Percentiles rank a stretch among this genome's conserved stretches.
Conservation (phyloP, 352 stramenopile genomes). For the Pythium aristosporum region DNA sequence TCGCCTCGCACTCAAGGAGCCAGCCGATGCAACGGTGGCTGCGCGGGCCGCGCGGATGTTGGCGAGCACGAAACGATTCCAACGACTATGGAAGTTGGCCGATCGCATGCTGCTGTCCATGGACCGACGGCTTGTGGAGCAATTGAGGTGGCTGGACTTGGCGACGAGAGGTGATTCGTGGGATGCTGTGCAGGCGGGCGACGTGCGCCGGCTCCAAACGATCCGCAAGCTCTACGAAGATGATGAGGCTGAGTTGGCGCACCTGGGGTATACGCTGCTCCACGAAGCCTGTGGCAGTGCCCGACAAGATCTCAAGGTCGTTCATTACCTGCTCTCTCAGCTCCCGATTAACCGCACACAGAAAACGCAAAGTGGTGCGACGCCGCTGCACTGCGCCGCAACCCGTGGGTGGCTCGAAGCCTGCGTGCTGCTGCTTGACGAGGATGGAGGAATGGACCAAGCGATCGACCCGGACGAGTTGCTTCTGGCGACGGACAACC, state of each 20-base stretch:
- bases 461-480: slow-evolving; percentile 27
- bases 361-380: slow-evolving; percentile 26
- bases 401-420: slow-evolving; percentile 38
- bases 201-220: slow-evolving; percentile 39
- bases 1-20: slow-evolving; percentile 19
- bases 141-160: slow-evolving; percentile 31
- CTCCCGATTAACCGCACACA: neutral
- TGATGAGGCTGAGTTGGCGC: neutral
- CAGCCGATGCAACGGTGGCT: neutral
- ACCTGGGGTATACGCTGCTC: slow-evolving; percentile 34
- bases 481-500: slow-evolving; percentile 33
- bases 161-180: slow-evolving; percentile 42
- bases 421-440: slow-evolving; percentile 41
- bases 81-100: slow-evolving; percentile 34
- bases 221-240: slow-evolving; percentile 31
- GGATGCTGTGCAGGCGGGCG: slow-evolving; percentile 41
- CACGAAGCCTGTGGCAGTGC: slow-evolving; percentile 52
- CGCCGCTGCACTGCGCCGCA: slow-evolving; percentile 53
- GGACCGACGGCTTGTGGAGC: neutral
- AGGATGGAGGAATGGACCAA: neutral
- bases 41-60: slow-evolving; percentile 19
- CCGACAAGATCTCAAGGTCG: neutral
- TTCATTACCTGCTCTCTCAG: slow-evolving; percentile 12
- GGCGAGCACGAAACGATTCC: slow-evolving; percentile 28
- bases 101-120: slow-evolving; percentile 34